phyloP scores from a whole-genome alignment of 2,329 filamentous ascomycete species.

The Chaetomium sp. region DNA sequence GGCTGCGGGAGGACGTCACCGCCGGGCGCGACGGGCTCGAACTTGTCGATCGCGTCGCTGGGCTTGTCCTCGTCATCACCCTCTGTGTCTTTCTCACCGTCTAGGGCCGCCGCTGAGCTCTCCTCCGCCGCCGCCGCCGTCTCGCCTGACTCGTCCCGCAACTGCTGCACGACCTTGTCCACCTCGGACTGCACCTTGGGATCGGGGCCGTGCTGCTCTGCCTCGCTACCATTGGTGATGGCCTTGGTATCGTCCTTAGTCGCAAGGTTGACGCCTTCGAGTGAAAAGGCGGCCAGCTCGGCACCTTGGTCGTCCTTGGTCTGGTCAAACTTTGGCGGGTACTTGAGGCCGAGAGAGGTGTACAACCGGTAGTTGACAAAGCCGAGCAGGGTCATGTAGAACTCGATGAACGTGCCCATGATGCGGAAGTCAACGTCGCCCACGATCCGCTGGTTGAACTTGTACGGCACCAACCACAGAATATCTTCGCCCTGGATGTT shows the following conservation, averaged over 20 bases:
- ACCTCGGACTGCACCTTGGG: slow-evolving; percentile 60
- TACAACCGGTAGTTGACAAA: slow-evolving; percentile 97
- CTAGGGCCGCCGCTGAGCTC: slow-evolving; percentile 26
- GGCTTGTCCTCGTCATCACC: slow-evolving; percentile 38
- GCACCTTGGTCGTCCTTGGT: slow-evolving; percentile 82
- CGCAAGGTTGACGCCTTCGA: slow-evolving; percentile 66
- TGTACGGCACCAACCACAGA: slow-evolving; percentile 94
- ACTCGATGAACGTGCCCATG: slow-evolving; percentile 98
- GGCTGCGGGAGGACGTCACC: slow-evolving; percentile 85
- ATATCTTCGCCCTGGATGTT: slow-evolving; percentile 96
- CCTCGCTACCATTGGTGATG: slow-evolving; percentile 38
- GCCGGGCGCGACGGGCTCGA: slow-evolving; percentile 75
- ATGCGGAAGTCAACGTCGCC: slow-evolving; percentile 97
- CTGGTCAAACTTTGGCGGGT: slow-evolving; percentile 89
- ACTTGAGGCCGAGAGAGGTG: slow-evolving; percentile 83
- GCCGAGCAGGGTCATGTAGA: slow-evolving; percentile 92
- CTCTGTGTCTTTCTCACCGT: neutral
- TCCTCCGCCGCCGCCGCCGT: slow-evolving; percentile 33
- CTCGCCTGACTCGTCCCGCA: slow-evolving; percentile 46
- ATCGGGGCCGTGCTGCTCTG: slow-evolving; percentile 49
- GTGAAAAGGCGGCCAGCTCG: slow-evolving; percentile 82
- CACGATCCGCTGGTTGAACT: slow-evolving; percentile 91
- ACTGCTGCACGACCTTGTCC: slow-evolving; percentile 61
- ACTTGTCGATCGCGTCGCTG: slow-evolving; percentile 75
- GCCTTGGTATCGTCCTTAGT: slow-evolving; percentile 50